Conservation (phyloP, 345 rosid species). For the Citrus mangshanensis region DNA sequence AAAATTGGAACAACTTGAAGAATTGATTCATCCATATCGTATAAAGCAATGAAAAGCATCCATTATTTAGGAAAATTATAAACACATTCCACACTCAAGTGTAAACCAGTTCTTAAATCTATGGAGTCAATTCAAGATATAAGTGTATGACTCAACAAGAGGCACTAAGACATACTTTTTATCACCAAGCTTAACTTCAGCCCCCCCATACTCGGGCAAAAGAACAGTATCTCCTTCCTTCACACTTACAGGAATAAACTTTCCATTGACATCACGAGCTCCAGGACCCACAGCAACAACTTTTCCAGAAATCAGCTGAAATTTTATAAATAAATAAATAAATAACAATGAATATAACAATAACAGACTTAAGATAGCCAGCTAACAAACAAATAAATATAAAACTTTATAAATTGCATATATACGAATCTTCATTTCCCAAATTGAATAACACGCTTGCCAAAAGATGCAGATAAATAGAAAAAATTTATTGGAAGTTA, state of each 20-base stretch:
- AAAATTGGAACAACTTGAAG: background rate
- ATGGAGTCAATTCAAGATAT: background rate
- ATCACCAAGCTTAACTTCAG: constrained; percentile 77
- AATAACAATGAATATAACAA: background rate
- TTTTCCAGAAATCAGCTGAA: constrained; percentile 71
- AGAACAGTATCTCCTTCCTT: constrained; percentile 88
- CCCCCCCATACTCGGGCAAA: constrained; percentile 69
- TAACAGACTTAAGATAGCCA: background rate
- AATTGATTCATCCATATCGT: background rate
- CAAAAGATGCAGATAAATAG: background rate
- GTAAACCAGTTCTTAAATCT: background rate
- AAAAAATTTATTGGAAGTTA: background rate
- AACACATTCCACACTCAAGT: background rate
- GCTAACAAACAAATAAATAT: background rate
- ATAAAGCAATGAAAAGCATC: background rate
- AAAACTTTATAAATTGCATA: background rate
- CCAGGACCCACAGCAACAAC: constrained; percentile 86
- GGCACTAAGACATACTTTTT: constrained; percentile 53
- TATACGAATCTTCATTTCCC: background rate
- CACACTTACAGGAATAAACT: constrained; percentile 51
- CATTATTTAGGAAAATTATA: background rate
- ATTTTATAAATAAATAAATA: background rate
- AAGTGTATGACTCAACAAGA: background rate
- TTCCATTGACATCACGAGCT: constrained; percentile 53
- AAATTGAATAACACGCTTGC: background rate